phyloP scores from a whole-genome alignment of 208 protist species.

The Trypanosomatidae sp. region DNA sequence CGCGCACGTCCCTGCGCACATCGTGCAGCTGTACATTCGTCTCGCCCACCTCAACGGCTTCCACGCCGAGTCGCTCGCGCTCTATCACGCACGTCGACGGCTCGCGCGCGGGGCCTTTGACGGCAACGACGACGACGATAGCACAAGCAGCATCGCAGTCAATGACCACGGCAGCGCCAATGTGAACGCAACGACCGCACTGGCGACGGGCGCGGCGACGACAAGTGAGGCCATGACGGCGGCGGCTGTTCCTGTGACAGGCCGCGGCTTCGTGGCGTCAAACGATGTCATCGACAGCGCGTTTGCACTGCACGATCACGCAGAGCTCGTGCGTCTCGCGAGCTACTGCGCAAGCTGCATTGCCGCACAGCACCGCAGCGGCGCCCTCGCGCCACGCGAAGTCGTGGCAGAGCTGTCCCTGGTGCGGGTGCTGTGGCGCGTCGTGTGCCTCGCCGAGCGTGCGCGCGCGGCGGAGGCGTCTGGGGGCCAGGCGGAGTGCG shows the following conservation, averaged over 20 bases:
- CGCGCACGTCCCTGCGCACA: constrained; percentile 12
- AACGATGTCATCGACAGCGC: constrained; percentile 52
- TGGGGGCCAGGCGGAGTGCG: too few relatives aligned
- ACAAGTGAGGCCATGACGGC: not conserved
- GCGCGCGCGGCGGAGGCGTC: too few relatives aligned
- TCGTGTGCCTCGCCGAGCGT: constrained; percentile 33
- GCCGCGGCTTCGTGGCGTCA: constrained; percentile 15
- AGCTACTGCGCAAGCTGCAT: constrained; percentile 17
- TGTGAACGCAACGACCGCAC: not conserved
- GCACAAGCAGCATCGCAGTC: constrained; percentile 1
- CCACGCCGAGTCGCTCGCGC: constrained; percentile 22
- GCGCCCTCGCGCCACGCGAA: constrained; percentile 10
- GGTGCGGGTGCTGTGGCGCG: constrained; percentile 47
- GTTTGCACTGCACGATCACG: constrained; percentile 21
- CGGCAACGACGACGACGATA: constrained; percentile 1
- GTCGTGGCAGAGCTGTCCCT: constrained; percentile 29
- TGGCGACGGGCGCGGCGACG: too few relatives aligned
- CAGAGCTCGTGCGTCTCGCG: constrained; percentile 31
- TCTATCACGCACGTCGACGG: constrained; percentile 32
- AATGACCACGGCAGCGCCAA: not conserved
- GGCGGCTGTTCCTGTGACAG: not conserved
- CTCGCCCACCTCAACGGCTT: constrained; percentile 34
- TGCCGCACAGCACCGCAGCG: not conserved
- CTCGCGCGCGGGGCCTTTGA: constrained; percentile 1
- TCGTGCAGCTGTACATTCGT: constrained; percentile 35